phyloP scores from a whole-genome alignment of 352 stramenopile species.

The Thraustochytrium striatum region DNA sequence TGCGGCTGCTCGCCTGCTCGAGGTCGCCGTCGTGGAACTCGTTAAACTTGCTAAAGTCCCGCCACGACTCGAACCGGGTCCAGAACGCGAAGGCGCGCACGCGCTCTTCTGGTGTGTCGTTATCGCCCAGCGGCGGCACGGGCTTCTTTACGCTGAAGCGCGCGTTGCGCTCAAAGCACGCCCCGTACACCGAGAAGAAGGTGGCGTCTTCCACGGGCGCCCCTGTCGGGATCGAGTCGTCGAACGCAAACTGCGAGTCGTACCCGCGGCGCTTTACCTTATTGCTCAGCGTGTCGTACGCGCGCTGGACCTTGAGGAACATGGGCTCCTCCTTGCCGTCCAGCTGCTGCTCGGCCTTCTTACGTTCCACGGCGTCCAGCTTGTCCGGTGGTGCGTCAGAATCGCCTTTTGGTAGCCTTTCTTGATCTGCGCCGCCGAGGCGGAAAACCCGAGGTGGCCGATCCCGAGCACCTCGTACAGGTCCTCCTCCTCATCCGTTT shows the following conservation, averaged over 20 bases:
- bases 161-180: slow-evolving; percentile 68
- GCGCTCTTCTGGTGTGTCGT: slow-evolving; percentile 60
- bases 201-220: slow-evolving; percentile 56
- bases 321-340: slow-evolving; percentile 65
- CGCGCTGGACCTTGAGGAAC: slow-evolving; percentile 71
- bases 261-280: slow-evolving; percentile 63
- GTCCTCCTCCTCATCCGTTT: slow-evolving; percentile 52
- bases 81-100: slow-evolving; percentile 75
- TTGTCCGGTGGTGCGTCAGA: slow-evolving; percentile 76
- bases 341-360: slow-evolving; percentile 48
- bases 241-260: slow-evolving; percentile 68
- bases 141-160: slow-evolving; percentile 65
- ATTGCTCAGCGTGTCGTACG: slow-evolving; percentile 67
- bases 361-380: slow-evolving; percentile 55
- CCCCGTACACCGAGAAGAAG: slow-evolving; percentile 68
- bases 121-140: slow-evolving; percentile 62
- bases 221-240: slow-evolving; percentile 66
- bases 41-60: slow-evolving; percentile 64
- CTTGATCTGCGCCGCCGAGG: slow-evolving; percentile 54
- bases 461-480: slow-evolving; percentile 56
- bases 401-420: slow-evolving; percentile 69
- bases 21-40: slow-evolving; percentile 61
- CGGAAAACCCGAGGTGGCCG: slow-evolving; percentile 49
- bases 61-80: slow-evolving; percentile 71
- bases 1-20: slow-evolving; percentile 64